Evolutionary conservation across 352 stramenopile species (phyloP).

Genomic region (Stramenopiles sp.): DNA sequence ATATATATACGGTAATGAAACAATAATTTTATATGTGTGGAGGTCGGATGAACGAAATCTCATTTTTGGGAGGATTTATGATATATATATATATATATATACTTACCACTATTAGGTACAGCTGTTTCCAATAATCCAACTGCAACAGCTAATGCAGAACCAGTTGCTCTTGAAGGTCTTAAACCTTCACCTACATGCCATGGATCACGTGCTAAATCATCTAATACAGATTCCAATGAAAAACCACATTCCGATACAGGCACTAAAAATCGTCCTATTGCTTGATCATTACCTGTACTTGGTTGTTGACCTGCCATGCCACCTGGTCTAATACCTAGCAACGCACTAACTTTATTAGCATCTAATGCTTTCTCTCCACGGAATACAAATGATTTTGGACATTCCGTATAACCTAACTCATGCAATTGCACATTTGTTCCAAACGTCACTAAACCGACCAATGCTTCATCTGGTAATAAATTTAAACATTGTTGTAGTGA

Average conservation of each 20-base stretch:
- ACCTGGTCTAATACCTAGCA: not conserved
- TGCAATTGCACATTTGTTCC: constrained; percentile 98
- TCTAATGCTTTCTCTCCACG: constrained; percentile 70
- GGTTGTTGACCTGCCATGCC: too few species aligned
- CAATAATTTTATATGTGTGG: too few species aligned
- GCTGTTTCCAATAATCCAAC: constrained; percentile 82
- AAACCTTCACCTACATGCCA: constrained; percentile 90
- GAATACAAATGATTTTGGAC: constrained; percentile 94
- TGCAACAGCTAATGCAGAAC: constrained; percentile 83
- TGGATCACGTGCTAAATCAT: constrained; percentile 89
- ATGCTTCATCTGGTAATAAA: constrained; percentile 81
- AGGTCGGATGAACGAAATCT: too few species aligned
- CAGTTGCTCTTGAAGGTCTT: constrained; percentile 80
- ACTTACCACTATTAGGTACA: constrained; percentile 77
- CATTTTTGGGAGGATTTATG: too few species aligned
- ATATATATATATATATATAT: too few species aligned
- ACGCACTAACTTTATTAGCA: not conserved
- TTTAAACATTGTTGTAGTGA: constrained; percentile 85
- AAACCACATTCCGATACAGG: constrained; percentile 89
- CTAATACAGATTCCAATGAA: constrained; percentile 87
- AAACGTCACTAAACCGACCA: constrained; percentile 96
- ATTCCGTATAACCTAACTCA: constrained; percentile 83
- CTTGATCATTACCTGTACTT: constrained; percentile 32
- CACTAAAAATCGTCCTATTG: constrained; percentile 77
- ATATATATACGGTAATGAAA: too few species aligned